Evolutionary conservation across 148 eudicot genomes (phyloP).

Genomic region (Fagopyrum homotropicum): DNA sequence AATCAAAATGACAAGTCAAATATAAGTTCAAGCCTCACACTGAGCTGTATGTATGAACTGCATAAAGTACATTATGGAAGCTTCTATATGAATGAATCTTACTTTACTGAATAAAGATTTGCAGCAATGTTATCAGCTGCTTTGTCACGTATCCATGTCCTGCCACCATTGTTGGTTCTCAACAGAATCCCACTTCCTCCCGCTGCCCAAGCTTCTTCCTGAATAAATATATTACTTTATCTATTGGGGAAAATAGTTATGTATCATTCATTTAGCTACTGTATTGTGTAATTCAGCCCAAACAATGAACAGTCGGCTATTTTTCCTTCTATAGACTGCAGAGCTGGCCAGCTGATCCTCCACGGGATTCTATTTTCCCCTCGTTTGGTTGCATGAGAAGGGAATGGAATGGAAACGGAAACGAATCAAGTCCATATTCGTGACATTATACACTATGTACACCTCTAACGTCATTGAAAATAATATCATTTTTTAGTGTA

Average conservation of each 20-base stretch:
- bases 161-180: slow-evolving; percentile 93
- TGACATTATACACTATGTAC: no score
- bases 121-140: slow-evolving; percentile 99
- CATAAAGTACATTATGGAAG: background rate
- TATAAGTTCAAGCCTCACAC: background rate
- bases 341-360: background rate
- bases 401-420: no score
- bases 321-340: background rate
- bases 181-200: slow-evolving; percentile 94
- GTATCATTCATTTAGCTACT: background rate
- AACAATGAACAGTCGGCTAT: background rate
- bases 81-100: slow-evolving; percentile 19
- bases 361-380: background rate
- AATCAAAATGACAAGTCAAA: background rate
- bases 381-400: no score
- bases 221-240: background rate
- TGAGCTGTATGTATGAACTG: background rate
- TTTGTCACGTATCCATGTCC: slow-evolving; percentile 91
- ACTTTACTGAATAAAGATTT: slow-evolving; percentile 97
- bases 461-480: no score
- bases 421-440: no score
- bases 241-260: background rate
- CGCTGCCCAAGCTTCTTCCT: slow-evolving; percentile 99
- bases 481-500: no score
- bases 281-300: background rate